Evolutionary conservation across 2,329 filamentous ascomycete species (phyloP), one percentile per base, ranked within the genome.

Genomic region (Cladosporium sp.): DNA sequence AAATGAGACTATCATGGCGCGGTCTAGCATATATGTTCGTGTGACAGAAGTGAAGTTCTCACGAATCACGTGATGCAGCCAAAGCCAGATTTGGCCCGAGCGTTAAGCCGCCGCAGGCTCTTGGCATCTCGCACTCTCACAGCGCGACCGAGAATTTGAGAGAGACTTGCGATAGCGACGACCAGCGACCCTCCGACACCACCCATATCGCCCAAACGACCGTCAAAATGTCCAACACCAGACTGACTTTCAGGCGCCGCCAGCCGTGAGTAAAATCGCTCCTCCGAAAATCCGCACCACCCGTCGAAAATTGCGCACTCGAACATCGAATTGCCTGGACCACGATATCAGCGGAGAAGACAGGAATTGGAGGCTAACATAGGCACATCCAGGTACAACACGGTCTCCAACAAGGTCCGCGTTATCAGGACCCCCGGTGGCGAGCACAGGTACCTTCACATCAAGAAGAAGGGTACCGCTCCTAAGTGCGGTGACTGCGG

Each of bases 401-500:
- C 93, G 78, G 83, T 83, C 77, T 96, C 90, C 78, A 97, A 99
- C 89, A 91, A 91, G 81, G 93, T 94, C 78, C 89, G 94, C 77
- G 84, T 95, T 74, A 79, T 96, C 80, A 94, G 94, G 86, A 99
- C 94, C 69, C 94, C 95, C 70, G 95, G 94, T 78, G 94, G 94
- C 78, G 86, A 93, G 78, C 87, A 96, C 74, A 88, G 94, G 78
- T 88, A 96, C 77, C 89, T 97, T 72, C 93, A 99, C 88, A 92
- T 97, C 84, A 97, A 97, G 90, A 99, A 99, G 91, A 90, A 88
- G 78, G 94, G 92, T 72, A 96, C 91, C 77, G 89, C 92, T 66
- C 94, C 94, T 76, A 99, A 99, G 86, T 99, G 94, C 78, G 90
- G 95, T 85, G 94, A 99, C 85, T 99, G 95, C 77, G 94, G 94